Conservation (phyloP, 306 rosid genomes). For the Lupinus albus region DNA sequence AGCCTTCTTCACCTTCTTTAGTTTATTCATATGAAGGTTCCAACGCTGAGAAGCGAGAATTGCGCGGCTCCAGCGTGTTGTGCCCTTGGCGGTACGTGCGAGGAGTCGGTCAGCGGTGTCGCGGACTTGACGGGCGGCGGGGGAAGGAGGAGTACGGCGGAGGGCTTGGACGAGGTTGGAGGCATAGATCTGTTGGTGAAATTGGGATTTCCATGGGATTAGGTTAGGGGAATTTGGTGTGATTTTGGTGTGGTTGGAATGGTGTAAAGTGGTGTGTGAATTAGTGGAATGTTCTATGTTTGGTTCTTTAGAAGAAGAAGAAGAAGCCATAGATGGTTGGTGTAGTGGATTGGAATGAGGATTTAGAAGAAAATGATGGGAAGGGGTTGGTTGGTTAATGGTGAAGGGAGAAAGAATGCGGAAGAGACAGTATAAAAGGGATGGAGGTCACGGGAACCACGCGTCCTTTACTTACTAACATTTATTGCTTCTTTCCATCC, state of each 20-base stretch:
- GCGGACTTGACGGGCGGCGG: conserved; percentile 44
- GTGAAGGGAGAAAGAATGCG: not conserved
- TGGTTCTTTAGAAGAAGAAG: conserved; percentile 28
- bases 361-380: not conserved
- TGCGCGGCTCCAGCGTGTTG: conserved; percentile 91
- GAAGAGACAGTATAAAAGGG: conserved; percentile 46
- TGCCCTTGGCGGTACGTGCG: conserved; percentile 68
- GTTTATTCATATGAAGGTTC: conserved; percentile 30
- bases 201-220: conserved; percentile 71
- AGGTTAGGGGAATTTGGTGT: not conserved
- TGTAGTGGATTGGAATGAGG: not conserved
- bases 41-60: conserved; percentile 53
- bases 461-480: conserved; percentile 52
- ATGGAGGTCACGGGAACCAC: conserved; percentile 60
- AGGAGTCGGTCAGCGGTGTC: conserved; percentile 76
- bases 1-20: conserved; percentile 46
- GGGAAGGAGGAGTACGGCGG: conserved; percentile 43
- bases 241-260: conserved; percentile 37
- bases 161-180: conserved; percentile 66
- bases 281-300: conserved; percentile 27
- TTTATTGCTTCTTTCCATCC: conserved; percentile 37
- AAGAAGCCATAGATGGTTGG: conserved; percentile 42
- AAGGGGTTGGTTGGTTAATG: conserved; percentile 3
- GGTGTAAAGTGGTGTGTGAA: conserved; percentile 30
- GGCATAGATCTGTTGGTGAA: conserved; percentile 74